A percentile compares a stretch with the other conserved stretches of the same genome.
Conservation (phyloP, 352 stramenopile genomes). For the Globisporangium mamillatum region DNA sequence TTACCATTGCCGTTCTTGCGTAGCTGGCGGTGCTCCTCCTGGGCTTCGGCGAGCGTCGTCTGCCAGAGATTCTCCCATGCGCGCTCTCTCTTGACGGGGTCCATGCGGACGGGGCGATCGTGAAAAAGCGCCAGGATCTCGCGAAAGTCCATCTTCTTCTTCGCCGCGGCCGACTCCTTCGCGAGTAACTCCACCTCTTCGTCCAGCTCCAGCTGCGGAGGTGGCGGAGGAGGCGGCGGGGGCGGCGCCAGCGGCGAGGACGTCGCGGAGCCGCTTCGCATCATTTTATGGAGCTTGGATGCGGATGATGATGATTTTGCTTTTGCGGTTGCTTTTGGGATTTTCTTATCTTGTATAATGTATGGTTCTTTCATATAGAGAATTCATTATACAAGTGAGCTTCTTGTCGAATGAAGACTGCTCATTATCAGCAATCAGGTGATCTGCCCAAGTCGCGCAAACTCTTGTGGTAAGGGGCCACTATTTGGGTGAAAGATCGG, state of each 20-base stretch:
- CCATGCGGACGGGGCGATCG: slow-evolving; percentile 18
- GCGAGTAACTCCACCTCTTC: slow-evolving; percentile 22
- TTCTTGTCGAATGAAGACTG: not conserved
- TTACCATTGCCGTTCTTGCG: slow-evolving; percentile 25
- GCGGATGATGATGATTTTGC: not conserved
- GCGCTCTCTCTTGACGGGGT: slow-evolving; percentile 17
- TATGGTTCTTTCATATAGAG: not conserved
- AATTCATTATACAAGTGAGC: not conserved
- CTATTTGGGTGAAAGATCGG: slow-evolving; percentile 5
- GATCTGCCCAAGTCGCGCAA: not conserved
- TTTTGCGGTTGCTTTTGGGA: not conserved
- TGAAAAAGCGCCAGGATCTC: slow-evolving; percentile 69
- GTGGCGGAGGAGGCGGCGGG: slow-evolving; percentile 35
- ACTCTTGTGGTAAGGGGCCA: slow-evolving; percentile 1
- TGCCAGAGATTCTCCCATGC: slow-evolving; percentile 49
- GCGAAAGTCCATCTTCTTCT: slow-evolving; percentile 61
- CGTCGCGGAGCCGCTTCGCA: slow-evolving; percentile 13
- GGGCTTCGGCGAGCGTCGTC: slow-evolving; percentile 49
- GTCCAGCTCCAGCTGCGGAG: slow-evolving; percentile 27
- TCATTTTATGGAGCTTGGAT: slow-evolving; percentile 2
- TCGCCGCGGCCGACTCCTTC: slow-evolving; percentile 16
- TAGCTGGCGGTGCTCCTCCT: slow-evolving; percentile 54
- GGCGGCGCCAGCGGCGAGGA: slow-evolving; percentile 33
- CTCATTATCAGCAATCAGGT: not conserved
- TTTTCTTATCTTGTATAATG: not conserved